Base-by-base conservation (phyloP, 805 yeast genomes). In the Metschnikowia noctiluminum region DNA sequence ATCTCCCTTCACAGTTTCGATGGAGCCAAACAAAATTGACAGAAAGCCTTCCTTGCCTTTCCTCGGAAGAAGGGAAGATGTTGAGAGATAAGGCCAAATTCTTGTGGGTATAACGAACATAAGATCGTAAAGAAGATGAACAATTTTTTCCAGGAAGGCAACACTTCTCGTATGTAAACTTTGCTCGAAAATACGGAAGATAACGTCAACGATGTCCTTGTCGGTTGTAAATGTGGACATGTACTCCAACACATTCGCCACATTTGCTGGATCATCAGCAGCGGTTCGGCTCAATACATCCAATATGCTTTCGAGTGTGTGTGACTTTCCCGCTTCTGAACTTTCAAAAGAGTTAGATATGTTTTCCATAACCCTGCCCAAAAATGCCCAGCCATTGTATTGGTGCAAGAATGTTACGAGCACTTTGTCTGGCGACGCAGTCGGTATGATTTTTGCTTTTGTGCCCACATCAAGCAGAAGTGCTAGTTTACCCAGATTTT, bases 371-470 rank as follows among this genome's bases (percentile, higher is more conserved):
- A 87, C 69, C 58, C 96, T 77, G 1, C 97, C 97, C 14, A 92
- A 58, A 28, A 87, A 66, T 0, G 96, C 79, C 96, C 97, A 90
- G 1, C 97, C 97, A 60, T 84, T 87, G 62, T 84, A 89, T 3
- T 77, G 75, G 61, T 85, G 80, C 28, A 84, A 68, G 68, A 94
- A 90, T 21, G 89, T 77, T 3, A 87, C 86, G 14, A 78, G 57
- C 10, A 66, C 60, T 50, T 70, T 67, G 32, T 63, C 56, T 11
- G 60, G 63, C 13, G 59, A 57, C 7, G 62, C 60, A 3, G 80
- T 73, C 0, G 89, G 83, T 30, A 91, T 65, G 3, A 88, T 65
- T 55, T 85, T 84, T 2, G 92, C 97, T 47, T 73, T 78, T 0
- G 96, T 87, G 2, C 84, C 83, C 2, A 38, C 47, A 14, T 64